Percentiles rank a stretch among this genome's conserved stretches.
These are phyloP conservation scores for Puccinia polysora DNA, from an alignment of 1,284 basidiomycete genomes.

Conservation along the genomic window DNA sequence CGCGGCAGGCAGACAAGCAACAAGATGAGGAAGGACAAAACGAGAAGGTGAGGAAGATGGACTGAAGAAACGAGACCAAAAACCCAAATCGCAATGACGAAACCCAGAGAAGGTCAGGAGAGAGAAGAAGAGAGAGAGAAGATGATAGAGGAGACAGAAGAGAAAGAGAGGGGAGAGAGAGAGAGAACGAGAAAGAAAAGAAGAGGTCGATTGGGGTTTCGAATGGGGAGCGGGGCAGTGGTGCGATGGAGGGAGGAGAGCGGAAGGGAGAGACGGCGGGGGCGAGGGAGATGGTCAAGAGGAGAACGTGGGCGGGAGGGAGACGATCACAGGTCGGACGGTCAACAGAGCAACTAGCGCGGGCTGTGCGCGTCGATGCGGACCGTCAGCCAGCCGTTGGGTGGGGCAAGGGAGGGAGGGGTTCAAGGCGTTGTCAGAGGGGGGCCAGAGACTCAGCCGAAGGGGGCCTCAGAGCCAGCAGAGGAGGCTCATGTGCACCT, in stretches of 20 bases:
- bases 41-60: constrained; percentile 25
- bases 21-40: constrained; percentile 29
- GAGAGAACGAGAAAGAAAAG: constrained; percentile 4
- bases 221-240: neutral
- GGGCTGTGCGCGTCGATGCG: no score
- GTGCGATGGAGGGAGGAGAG: neutral
- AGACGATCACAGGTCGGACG: no score
- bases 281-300: no score
- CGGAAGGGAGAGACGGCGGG: neutral
- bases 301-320: no score
- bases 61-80: constrained; percentile 38
- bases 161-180: constrained; percentile 10
- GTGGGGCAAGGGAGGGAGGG: no score
- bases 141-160: neutral
- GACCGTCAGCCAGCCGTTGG: no score
- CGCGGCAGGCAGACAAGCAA: constrained; percentile 3
- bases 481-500: no score
- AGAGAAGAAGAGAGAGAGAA: no score
- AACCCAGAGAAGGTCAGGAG: constrained; percentile 10
- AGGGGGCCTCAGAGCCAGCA: no score
- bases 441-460: no score
- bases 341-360: no score
- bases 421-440: no score
- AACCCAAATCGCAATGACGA: constrained; percentile 29
- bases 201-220: constrained; percentile 4